Conservation (phyloP, 2,329 filamentous ascomycete genomes). For the Neonectria punicea region DNA sequence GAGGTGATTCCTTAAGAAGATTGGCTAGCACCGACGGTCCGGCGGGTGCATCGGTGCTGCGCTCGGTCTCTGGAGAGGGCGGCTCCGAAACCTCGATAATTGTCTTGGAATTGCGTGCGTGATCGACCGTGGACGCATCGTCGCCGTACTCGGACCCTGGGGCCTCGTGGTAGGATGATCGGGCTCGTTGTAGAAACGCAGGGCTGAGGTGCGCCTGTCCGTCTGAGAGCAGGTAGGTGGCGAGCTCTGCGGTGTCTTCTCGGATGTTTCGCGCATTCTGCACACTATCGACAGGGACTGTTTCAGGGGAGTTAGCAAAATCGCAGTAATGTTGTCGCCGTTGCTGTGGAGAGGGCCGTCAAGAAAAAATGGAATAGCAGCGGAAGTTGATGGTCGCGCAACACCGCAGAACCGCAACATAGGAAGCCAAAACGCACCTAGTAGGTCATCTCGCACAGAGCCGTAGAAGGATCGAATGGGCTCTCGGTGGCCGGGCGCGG, state of each 20-base stretch:
- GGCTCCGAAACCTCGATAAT: slow-evolving; percentile 71
- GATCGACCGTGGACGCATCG: slow-evolving; percentile 36
- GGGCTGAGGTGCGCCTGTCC: slow-evolving; percentile 57
- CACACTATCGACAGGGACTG: slow-evolving; percentile 71
- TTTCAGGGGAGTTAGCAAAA: slow-evolving; percentile 4
- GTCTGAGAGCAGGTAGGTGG: slow-evolving; percentile 81
- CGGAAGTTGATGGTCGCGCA: neutral
- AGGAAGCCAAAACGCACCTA: slow-evolving; percentile 54
- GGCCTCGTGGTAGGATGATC: slow-evolving; percentile 45
- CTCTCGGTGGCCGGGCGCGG: slow-evolving; percentile 61
- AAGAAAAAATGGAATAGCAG: too few relatives aligned
- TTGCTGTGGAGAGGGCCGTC: neutral
- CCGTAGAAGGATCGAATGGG: slow-evolving; percentile 78
- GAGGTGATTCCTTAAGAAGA: slow-evolving; percentile 62
- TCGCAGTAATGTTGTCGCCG: neutral
- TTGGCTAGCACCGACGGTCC: slow-evolving; percentile 59
- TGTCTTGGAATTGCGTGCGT: slow-evolving; percentile 53
- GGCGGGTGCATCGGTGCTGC: slow-evolving; percentile 33
- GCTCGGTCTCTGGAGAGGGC: slow-evolving; percentile 40
- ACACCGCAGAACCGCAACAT: neutral
- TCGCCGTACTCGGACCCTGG: slow-evolving; percentile 38
- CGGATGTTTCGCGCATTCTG: slow-evolving; percentile 83
- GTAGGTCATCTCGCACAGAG: slow-evolving; percentile 66
- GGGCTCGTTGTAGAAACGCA: slow-evolving; percentile 56
- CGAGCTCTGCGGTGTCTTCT: slow-evolving; percentile 87